These are phyloP conservation scores for Vitis hybrid DNA, from an alignment of 177 flowering plant species.

Conservation along the genomic window DNA sequence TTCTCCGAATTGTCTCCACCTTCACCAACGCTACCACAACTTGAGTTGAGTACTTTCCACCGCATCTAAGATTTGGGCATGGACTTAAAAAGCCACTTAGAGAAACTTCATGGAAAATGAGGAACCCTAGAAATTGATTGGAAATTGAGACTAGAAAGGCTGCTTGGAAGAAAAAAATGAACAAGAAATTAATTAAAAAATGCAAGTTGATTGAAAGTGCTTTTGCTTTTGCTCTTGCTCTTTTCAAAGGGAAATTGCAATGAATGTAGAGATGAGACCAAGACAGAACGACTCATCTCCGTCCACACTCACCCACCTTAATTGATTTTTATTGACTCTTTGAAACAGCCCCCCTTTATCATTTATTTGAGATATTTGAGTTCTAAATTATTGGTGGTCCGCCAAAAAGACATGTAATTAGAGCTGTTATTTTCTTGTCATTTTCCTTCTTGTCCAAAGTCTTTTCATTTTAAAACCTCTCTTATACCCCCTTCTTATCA, in stretches of 20 bases:
- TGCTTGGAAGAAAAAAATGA: too few relatives aligned
- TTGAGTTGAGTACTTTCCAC: too few relatives aligned
- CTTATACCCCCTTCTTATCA: too few relatives aligned
- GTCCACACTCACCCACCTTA: conserved; percentile 10
- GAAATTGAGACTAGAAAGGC: too few relatives aligned
- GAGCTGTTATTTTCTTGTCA: conserved; percentile 5
- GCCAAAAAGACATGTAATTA: background rate
- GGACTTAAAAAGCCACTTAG: too few relatives aligned
- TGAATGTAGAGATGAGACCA: background rate
- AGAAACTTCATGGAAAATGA: too few relatives aligned
- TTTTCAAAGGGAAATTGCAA: background rate
- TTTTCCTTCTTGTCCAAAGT: conserved; percentile 5
- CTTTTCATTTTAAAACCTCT: background rate
- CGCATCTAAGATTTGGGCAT: too few relatives aligned
- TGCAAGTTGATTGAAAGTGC: too few relatives aligned
- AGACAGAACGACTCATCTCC: background rate
- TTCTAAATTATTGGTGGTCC: conserved; percentile 29
- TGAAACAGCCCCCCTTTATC: background rate
- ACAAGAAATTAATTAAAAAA: too few relatives aligned
- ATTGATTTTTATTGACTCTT: conserved; percentile 6
- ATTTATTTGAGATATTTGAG: conserved; percentile 9
- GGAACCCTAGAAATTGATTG: too few relatives aligned
- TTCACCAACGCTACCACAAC: too few relatives aligned
- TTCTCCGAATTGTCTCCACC: too few relatives aligned
- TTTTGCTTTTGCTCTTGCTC: background rate